Base-by-base conservation (phyloP, 202 grass and related monocot species). In the Schoenoplectus tabernaemontani region DNA sequence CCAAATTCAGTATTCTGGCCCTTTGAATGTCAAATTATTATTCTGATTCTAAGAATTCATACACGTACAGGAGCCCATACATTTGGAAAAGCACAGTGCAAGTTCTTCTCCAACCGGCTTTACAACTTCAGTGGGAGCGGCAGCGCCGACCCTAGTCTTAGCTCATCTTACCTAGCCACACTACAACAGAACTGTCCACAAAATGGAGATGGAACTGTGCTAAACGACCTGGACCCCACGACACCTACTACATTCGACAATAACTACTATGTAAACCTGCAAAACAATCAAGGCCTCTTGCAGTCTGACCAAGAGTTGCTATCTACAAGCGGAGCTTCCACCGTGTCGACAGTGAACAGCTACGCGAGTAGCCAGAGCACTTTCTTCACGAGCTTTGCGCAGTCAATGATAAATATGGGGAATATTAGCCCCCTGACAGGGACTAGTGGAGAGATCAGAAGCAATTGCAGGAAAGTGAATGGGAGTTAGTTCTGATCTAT, bases 241-340 rank as follows among this genome's bases (percentile, higher is more conserved):
- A 91, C 93, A 0, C 89, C 91, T 0, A 11, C 88, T 53, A 34
- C 46, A 16, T 90, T 97, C 39, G 91, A 93, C 80, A 91, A 90
- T 16, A 53, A 72, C 71, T 97, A 97, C 91, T 97, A 84, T 65
- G 58, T 81, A 0, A 92, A 92, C 41, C 58, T 97, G 0, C 38
- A 88, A 59, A 83, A 2, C 10, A 86, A 79, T 50, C 50, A 86
- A 4, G 93, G 93, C 0, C 67, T 97, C 46, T 84, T 97, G n/a
- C 64, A 24, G 1, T 91, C 93, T 5, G 93, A 97, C 11, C 93
- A 97, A 81, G 86, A 86, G 56, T 85, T 97, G 72, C 85, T 87
- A 68, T 91, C 93, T 0, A 42, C 84, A 17, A 54, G 76, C 0
- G 19, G 76, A 78, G 10, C 77, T 43, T 79, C 77, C 7, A 64